phyloP scores from a whole-genome alignment of 495 filamentous ascomycete genomes.

The Parathielavia hyrcaniae region DNA sequence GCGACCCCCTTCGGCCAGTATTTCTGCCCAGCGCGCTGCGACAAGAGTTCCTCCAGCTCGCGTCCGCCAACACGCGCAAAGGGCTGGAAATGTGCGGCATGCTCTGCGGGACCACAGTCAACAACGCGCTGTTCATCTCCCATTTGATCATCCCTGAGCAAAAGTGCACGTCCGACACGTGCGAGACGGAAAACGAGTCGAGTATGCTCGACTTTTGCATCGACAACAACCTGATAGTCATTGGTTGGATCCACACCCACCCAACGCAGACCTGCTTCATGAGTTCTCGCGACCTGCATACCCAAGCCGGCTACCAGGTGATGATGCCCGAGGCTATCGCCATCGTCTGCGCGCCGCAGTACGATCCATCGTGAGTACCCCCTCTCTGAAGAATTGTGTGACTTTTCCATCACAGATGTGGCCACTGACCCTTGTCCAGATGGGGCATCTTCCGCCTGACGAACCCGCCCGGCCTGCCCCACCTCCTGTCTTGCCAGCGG shows the following conservation, averaged over 20 bases:
- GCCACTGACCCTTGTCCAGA: slow-evolving; percentile 34
- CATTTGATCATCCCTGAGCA: slow-evolving; percentile 88
- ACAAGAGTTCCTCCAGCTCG: slow-evolving; percentile 60
- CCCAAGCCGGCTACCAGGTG: slow-evolving; percentile 84
- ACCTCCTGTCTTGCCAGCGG: slow-evolving; percentile 69
- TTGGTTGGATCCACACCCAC: slow-evolving; percentile 98
- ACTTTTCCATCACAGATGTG: background rate
- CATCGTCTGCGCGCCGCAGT: slow-evolving; percentile 88
- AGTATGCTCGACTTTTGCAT: slow-evolving; percentile 83
- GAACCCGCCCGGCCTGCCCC: slow-evolving; percentile 78
- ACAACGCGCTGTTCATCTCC: slow-evolving; percentile 87
- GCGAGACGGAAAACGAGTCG: slow-evolving; percentile 81
- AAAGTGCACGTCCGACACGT: slow-evolving; percentile 81
- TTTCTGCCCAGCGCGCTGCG: slow-evolving; percentile 78
- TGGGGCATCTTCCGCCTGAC: slow-evolving; percentile 93
- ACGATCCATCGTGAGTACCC: slow-evolving; percentile 59
- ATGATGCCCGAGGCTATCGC: slow-evolving; percentile 95
- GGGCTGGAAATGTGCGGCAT: slow-evolving; percentile 95
- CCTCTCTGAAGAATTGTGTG: background rate
- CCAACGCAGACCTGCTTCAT: slow-evolving; percentile 96
- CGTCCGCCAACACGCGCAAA: slow-evolving; percentile 63
- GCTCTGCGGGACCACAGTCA: slow-evolving; percentile 81
- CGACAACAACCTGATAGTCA: slow-evolving; percentile 73
- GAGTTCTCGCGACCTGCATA: slow-evolving; percentile 89
- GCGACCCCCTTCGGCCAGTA: slow-evolving; percentile 74